phyloP scores from a whole-genome alignment of 1,284 basidiomycete genomes.

The Apiotrichum mycotoxinovorans region DNA sequence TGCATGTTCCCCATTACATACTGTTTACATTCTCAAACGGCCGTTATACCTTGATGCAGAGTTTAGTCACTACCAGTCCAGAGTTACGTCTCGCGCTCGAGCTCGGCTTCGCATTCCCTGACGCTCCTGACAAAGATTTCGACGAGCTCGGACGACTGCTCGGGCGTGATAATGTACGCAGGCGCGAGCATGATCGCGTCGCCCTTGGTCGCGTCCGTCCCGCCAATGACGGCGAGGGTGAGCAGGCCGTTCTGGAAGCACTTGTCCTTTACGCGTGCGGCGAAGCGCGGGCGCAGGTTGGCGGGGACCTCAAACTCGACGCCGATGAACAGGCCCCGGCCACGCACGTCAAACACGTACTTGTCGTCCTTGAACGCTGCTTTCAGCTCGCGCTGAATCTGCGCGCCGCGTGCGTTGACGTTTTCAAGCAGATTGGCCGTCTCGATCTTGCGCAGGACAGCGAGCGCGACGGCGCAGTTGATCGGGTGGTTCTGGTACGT shows the following conservation, averaged over 20 bases:
- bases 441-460: slow-evolving; percentile 69
- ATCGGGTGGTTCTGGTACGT: slow-evolving; percentile 80
- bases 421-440: slow-evolving; percentile 58
- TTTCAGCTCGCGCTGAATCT: slow-evolving; percentile 23
- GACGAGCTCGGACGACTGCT: slow-evolving; percentile 26
- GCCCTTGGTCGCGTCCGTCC: slow-evolving; percentile 28
- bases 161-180: slow-evolving; percentile 27
- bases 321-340: slow-evolving; percentile 58
- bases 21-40: background rate
- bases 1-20: background rate
- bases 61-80: too few relatives aligned
- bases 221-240: slow-evolving; percentile 25
- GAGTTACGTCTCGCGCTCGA: background rate
- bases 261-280: slow-evolving; percentile 26
- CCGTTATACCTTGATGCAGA: background rate
- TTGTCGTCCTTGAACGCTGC: slow-evolving; percentile 19
- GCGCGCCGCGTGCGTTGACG: slow-evolving; percentile 25
- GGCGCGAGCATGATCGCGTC: slow-evolving; percentile 31
- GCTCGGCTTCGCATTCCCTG: slow-evolving; percentile 10
- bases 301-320: slow-evolving; percentile 29
- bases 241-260: slow-evolving; percentile 31
- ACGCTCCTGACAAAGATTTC: slow-evolving; percentile 15
- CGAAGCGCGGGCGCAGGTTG: slow-evolving; percentile 25
- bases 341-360: slow-evolving; percentile 27
- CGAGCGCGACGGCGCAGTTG: slow-evolving; percentile 70